Base-by-base conservation (phyloP, 768 basidiomycete genomes). In the Agaricus sinodeliciosus region DNA sequence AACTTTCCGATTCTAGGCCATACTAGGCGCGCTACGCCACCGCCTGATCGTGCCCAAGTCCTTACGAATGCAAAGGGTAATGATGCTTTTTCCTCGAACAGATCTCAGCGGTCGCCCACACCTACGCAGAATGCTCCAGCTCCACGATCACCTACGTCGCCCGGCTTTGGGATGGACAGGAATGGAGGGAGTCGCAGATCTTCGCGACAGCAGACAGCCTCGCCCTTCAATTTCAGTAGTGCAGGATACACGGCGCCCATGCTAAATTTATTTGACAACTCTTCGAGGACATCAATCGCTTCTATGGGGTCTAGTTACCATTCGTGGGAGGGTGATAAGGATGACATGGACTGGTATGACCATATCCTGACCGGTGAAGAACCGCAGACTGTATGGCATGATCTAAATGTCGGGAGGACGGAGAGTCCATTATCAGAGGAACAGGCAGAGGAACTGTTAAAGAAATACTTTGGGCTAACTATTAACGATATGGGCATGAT, bases 251-350 rank as follows among this genome's bases (percentile, higher is more conserved):
- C 78, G 80, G 49, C 79, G 1, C 75, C 85, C 47, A 71, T 84
- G n/a, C 77, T 91, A 48, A 82, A 85, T 35, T 83, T 87, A 3
- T 67, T 86, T 15, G 77, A 76, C 13, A 90, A 84, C 57, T 86
- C 87, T 6, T 91, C 90, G 26, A 78, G 83, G 26, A 87, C 88
- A 12, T 92, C 90, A 5, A 68, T 92, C 18, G 87, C 84, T 54
- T 90, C 89, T 9, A 77, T 75, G 34, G 88, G 90, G 13, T 93
- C 90, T 2, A 92, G 90, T 66, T 92, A 88, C 65, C 89, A 91
- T 63, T 89, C 89, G 3, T 83, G 77, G 78, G 86, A 89, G 51
- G 82, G 69, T 18, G 81, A 83, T 26, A 77, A 78, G 53, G 81
- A 51, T 51, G 49, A 85, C 56, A 72, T 72, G 42, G 64, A 75